Evolutionary conservation across 805 yeast species (phyloP).

Genomic region (Schizosaccharomyces lindneri): DNA sequence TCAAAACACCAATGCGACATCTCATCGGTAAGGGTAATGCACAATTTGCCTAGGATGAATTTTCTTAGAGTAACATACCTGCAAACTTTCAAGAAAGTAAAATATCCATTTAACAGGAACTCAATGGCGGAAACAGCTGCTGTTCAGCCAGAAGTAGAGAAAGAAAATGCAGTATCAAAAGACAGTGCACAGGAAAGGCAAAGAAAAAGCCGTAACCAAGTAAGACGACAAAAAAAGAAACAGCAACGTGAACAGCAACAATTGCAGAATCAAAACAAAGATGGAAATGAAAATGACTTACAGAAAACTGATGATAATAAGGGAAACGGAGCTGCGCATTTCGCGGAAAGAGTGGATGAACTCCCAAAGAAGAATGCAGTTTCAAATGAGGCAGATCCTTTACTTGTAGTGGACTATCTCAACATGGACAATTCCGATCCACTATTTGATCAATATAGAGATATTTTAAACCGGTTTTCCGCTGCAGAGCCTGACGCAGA

Average conservation of each 20-base stretch:
- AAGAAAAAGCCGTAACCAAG: conserved; percentile 3
- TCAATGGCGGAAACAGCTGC: neutral
- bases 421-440: neutral
- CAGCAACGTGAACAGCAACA: conserved; percentile 2
- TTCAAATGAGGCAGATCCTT: neutral
- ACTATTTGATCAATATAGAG: neutral
- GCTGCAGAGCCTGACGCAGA: neutral
- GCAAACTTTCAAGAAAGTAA: too few relatives aligned
- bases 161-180: conserved; percentile 8
- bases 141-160: neutral
- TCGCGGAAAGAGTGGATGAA: neutral
- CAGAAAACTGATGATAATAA: neutral
- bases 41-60: too few relatives aligned
- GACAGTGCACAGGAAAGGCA: conserved; percentile 9
- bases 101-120: too few relatives aligned
- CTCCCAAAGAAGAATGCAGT: neutral
- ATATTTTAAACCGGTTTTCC: neutral
- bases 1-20: too few relatives aligned
- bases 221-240: conserved; percentile 1
- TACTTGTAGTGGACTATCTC: neutral
- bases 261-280: conserved; percentile 4
- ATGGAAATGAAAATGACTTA: neutral
- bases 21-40: too few relatives aligned
- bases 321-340: neutral
- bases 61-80: too few relatives aligned